Base-by-base conservation (phyloP, 2,329 filamentous ascomycete genomes). In the Xylaria sp. region DNA sequence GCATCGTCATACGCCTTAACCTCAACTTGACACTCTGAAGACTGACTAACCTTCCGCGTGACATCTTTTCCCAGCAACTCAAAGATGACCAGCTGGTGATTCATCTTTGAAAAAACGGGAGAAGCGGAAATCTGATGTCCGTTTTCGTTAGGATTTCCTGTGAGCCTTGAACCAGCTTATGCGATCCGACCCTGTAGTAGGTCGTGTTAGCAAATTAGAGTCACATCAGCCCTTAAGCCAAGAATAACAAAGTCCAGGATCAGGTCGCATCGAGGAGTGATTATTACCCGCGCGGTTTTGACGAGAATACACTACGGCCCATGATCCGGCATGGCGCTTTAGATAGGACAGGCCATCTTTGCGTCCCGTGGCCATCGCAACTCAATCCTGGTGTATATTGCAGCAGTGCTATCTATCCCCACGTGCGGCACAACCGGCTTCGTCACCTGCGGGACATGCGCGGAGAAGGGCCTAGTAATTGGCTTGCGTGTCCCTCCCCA, bases 341-440 rank as follows among this genome's bases (percentile, higher is more conserved):
- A n/a, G 25, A 56, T 11, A 31, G 27, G 47, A 45, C 11, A 29
- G 49, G 31, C 15, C 38, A 17, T 36, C 29, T 54, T 53, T 22
- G 20, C 27, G 42, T 38, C 36, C 49, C 56, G 39, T 59, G 56
- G 42, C 20, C 42, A 47, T 59, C 29, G 42, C 42, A 25, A 25
- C 33, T 42, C 11, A 17, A 17, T 25, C 13, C 31, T 38, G 13
- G n/a, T 27, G 45, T 49, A 33, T 59, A 27, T n/a, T 9, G 36
- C 15, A 31, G 10, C 20, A 31, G 61, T 45, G 31, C 11, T 55
- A 55, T 39, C 13, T 27, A 55, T 57, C 57, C 55, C 50, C 61
- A 65, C 61, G 61, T 67, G 65, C 65, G 61, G 57, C 56, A 38
- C 61, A 51, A 42, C 53, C 22, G 33, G 53, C 53, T 55, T 55